Evolutionary conservation across 2,329 filamentous ascomycete species (phyloP), one percentile per base, ranked within the genome.

Genomic region (Monilinia polystroma): DNA sequence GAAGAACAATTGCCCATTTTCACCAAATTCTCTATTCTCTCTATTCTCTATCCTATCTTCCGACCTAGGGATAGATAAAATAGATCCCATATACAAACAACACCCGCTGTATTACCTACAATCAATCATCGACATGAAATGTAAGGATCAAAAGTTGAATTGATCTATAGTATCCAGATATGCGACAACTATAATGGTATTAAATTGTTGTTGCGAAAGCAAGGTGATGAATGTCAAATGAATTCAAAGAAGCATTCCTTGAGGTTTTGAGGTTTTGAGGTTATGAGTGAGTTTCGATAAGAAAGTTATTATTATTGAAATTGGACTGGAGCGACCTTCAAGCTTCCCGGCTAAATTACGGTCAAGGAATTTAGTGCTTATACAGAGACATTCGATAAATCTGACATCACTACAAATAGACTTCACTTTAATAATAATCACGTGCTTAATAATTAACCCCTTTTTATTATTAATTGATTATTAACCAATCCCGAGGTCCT

Each of bases 1-100:
- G 86, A 88, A 69, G 83, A 80, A 77, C 86, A 88, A 76, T 81
- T 81, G 68, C 86, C 86, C 86, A 88, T 88, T 43, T 14, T 68
- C 20, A 54, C 35, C 54, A 56, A 45, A 63, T 63, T 62, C 43
- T 43, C 64, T 67, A 23, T 5, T 56, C 57, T 38, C 32, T 55
- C 65, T 43, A n/a, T 43, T 51, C 56, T 29, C 26, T 49, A 47
- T 47, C 8, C 57, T 26, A 23, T 32, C 47, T 53, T 49, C 55
- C 55, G 56, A 54, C 63, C 20, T 35, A 55, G 45, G 43, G 41
- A 56, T 29, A n/a, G 8, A 29, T 41, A 18, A 35, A 49, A 60
- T 51, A 32, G 60, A 52, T 49, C 29, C 62, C 54, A 43, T 20
- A 52, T 35, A 43, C 60, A 63, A 63, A 43, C 60, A 63, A 63